Evolutionary conservation across 176 grass and related monocot species (phyloP).

Genomic region (Eremochloa ophiuroides): DNA sequence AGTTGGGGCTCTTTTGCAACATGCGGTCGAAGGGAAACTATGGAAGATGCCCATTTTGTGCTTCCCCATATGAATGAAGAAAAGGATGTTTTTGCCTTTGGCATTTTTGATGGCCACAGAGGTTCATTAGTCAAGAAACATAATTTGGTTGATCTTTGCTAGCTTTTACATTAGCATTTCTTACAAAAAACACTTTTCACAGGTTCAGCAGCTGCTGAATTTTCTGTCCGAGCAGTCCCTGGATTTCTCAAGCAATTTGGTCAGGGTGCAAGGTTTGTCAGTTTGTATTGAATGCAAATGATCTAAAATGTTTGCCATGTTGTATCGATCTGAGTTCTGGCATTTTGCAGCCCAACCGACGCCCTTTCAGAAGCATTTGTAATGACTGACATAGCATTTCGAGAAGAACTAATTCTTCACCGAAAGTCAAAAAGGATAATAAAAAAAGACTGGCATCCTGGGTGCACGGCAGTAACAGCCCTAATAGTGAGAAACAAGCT

Average conservation of each 20-base stretch:
- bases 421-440: conserved; percentile 70
- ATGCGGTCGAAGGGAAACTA: conserved; percentile 81
- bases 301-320: conserved; percentile 7
- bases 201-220: conserved; percentile 95
- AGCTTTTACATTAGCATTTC: conserved; percentile 20
- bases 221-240: conserved; percentile 86
- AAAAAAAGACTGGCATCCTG: conserved; percentile 87
- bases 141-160: conserved; percentile 14
- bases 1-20: conserved; percentile 96
- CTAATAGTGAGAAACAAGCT: conserved; percentile 75
- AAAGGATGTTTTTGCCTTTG: conserved; percentile 72
- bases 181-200: conserved; percentile 35
- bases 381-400: conserved; percentile 72
- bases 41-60: conserved; percentile 98
- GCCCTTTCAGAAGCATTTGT: conserved; percentile 72
- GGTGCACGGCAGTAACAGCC: conserved; percentile 81
- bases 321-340: conserved; percentile 21
- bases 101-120: conserved; percentile 98
- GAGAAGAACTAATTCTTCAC: conserved; percentile 65
- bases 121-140: conserved; percentile 38
- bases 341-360: conserved; percentile 64
- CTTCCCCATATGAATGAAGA: conserved; percentile 62
- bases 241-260: conserved; percentile 62
- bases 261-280: conserved; percentile 55
- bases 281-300: conserved; percentile 42